Conservation (phyloP, 2,329 filamentous ascomycete genomes). For the Talaromyces albobiverticillius region DNA sequence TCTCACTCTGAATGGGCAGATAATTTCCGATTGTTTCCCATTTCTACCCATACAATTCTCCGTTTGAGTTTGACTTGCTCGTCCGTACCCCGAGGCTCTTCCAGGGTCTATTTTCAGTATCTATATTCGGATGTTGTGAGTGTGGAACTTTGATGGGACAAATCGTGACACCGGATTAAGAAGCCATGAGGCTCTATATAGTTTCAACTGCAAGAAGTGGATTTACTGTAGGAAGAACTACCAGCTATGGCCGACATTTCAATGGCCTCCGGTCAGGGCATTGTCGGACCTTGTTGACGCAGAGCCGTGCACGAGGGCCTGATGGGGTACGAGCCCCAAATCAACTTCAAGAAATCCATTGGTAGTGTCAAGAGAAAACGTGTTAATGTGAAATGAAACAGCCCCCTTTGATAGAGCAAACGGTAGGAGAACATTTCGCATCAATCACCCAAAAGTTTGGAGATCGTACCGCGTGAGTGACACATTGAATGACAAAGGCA, state of each 20-base stretch:
- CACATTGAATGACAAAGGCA: neutral
- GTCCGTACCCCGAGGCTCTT: too few relatives aligned
- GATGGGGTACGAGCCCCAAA: conserved; percentile 22
- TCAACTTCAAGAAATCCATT: neutral
- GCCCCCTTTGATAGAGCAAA: conserved; percentile 47
- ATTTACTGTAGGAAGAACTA: neutral
- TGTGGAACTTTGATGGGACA: neutral
- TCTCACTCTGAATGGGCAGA: neutral
- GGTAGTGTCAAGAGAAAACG: neutral
- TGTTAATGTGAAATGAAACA: conserved; percentile 18
- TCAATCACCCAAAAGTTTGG: conserved; percentile 43
- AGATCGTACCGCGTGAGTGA: conserved; percentile 52
- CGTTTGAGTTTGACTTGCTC: too few relatives aligned
- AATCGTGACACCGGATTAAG: too few relatives aligned
- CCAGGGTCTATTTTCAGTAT: too few relatives aligned
- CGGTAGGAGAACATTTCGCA: conserved; percentile 46
- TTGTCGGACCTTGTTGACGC: conserved; percentile 23
- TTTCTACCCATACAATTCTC: neutral
- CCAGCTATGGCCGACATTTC: neutral
- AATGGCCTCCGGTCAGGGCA: neutral
- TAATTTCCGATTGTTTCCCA: too few relatives aligned
- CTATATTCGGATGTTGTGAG: too few relatives aligned
- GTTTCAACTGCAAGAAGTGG: neutral
- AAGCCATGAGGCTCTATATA: too few relatives aligned
- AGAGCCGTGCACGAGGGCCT: conserved; percentile 30